Conservation (phyloP, 2,329 filamentous ascomycete species). For the Aspergillus felis region DNA sequence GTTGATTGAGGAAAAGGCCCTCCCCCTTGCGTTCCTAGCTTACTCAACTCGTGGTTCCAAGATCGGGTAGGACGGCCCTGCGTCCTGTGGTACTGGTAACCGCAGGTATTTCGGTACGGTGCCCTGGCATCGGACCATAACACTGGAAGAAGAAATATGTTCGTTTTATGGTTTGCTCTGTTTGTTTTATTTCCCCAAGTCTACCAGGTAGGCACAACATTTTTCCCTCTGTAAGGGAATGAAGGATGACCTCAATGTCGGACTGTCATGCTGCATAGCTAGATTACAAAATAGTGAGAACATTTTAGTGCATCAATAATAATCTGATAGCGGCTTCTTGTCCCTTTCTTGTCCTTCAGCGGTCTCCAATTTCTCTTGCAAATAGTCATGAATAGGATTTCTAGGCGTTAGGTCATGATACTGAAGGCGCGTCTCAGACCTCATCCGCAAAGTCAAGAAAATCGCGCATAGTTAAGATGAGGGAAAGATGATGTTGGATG, state of each 20-base stretch:
- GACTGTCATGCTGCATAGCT: not conserved
- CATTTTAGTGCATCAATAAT: not conserved
- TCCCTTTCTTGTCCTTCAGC: slow-evolving; percentile 6
- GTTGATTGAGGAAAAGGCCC: slow-evolving; percentile 7
- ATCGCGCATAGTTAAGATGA: slow-evolving; percentile 24
- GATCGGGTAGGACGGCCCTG: slow-evolving; percentile 16
- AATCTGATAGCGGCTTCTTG: slow-evolving; percentile 2
- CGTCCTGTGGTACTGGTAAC: slow-evolving; percentile 4
- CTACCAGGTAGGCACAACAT: not conserved
- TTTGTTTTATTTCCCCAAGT: slow-evolving; percentile 6
- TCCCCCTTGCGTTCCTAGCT: slow-evolving; percentile 18
- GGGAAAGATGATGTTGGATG: slow-evolving; percentile 5
- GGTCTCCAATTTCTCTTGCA: not conserved
- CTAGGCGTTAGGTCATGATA: not conserved
- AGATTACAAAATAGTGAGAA: not conserved
- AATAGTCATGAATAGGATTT: not conserved
- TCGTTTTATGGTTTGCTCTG: slow-evolving; percentile 2
- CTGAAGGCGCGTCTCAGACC: not conserved
- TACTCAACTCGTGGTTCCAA: slow-evolving; percentile 17
- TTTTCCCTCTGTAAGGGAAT: slow-evolving; percentile 12
- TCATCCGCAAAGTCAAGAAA: slow-evolving; percentile 9
- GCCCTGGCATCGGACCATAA: slow-evolving; percentile 7
- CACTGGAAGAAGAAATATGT: slow-evolving; percentile 11
- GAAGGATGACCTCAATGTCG: not conserved
- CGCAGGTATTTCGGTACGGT: not conserved